These are phyloP conservation scores for Gracilaria domingensis DNA, from an alignment of 23 red algal species.

Conservation along the genomic window DNA sequence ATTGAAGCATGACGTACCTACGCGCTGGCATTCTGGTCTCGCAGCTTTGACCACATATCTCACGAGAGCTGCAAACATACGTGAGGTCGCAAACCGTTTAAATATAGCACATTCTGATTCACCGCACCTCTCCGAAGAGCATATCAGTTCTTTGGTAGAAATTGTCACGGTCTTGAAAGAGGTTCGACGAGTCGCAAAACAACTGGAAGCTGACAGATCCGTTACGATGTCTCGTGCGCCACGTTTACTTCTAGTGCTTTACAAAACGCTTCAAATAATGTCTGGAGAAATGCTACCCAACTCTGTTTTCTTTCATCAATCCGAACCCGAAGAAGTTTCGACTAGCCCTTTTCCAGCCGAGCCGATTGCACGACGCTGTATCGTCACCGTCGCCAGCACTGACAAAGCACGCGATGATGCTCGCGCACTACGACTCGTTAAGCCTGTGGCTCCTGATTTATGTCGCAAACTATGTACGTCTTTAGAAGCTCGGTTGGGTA, in stretches of 20 bases:
- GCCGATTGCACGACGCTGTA: neutral
- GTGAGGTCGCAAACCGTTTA: neutral
- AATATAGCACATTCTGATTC: neutral
- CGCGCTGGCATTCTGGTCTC: conserved; percentile 6
- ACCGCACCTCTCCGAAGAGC: neutral
- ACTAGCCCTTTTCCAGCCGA: neutral
- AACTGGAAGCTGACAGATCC: neutral
- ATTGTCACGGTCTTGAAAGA: conserved; percentile 9
- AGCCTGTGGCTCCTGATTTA: too few species aligned
- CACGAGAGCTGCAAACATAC: neutral
- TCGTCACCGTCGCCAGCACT: too few species aligned
- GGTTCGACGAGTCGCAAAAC: conserved; percentile 7
- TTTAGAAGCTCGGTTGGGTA: too few species aligned
- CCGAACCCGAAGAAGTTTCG: neutral
- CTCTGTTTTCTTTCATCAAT: neutral
- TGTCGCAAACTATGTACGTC: too few species aligned
- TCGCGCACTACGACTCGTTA: too few species aligned
- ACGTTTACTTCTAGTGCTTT: neutral
- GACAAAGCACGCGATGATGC: too few species aligned
- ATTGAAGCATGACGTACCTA: conserved; percentile 33
- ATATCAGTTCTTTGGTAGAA: neutral
- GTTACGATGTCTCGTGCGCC: conserved; percentile 40
- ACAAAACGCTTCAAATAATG: conserved; percentile 28
- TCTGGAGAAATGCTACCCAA: neutral
- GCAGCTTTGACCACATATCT: conserved; percentile 7